A percentile compares a stretch with the other conserved stretches of the same genome.
Conservation (phyloP, 805 yeast genomes). For the Tetrapisispora phaffii region DNA sequence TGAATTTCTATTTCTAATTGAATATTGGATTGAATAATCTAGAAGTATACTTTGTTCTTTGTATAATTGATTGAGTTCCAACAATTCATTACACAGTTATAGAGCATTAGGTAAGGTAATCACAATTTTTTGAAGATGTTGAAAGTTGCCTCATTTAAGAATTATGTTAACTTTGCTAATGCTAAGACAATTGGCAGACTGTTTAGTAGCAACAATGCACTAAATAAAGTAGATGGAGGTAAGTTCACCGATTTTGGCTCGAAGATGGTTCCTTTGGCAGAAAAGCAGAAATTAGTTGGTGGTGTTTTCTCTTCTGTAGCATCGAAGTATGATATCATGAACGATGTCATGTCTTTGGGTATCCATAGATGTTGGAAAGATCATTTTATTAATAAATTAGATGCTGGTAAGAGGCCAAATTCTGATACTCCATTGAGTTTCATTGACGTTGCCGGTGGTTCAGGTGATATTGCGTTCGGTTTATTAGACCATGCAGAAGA, state of each 20-base stretch:
- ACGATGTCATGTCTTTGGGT: conserved; percentile 95
- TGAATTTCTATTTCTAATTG: no score
- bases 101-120: no score
- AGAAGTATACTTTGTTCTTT: no score
- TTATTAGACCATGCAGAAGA: conserved; percentile 81
- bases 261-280: conserved; percentile 64
- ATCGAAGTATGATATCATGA: conserved; percentile 88
- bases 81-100: no score
- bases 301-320: conserved; percentile 93
- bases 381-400: conserved; percentile 77
- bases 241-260: conserved; percentile 80
- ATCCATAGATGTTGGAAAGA: conserved; percentile 91
- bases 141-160: neutral
- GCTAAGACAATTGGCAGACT: neutral
- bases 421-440: conserved; percentile 67
- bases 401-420: conserved; percentile 90
- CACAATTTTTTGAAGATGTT: neutral
- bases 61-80: no score
- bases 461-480: conserved; percentile 97
- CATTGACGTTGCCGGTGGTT: conserved; percentile 96
- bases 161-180: neutral
- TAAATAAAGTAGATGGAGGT: neutral
- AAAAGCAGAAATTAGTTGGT: conserved; percentile 75
- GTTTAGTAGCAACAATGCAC: neutral
- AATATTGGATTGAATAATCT: no score